Percentiles rank a stretch among this genome's conserved stretches.
phyloP scores from a whole-genome alignment of 768 basidiomycete species.

The Tricholoma matsutake region DNA sequence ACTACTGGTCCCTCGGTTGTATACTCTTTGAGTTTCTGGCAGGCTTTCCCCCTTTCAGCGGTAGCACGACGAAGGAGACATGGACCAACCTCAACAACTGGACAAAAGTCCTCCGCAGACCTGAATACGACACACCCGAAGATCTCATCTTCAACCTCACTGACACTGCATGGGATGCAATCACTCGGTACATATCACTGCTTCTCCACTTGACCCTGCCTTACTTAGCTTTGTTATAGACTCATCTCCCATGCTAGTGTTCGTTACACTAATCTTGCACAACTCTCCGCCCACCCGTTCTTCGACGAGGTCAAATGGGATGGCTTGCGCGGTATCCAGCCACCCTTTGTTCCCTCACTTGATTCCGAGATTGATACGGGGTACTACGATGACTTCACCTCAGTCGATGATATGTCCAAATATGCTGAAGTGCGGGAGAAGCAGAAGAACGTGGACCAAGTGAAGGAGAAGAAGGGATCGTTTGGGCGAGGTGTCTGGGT shows the following conservation, averaged over 20 bases:
- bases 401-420: slow-evolving; percentile 93
- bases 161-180: slow-evolving; percentile 92
- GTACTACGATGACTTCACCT: slow-evolving; percentile 91
- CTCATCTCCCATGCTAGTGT: slow-evolving; percentile 85
- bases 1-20: slow-evolving; percentile 98
- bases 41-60: slow-evolving; percentile 98
- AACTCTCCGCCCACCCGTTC: slow-evolving; percentile 80
- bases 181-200: slow-evolving; percentile 61
- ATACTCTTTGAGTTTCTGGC: slow-evolving; percentile 97
- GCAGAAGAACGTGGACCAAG: slow-evolving; percentile 88
- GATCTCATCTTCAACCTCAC: slow-evolving; percentile 95
- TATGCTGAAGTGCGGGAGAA: slow-evolving; percentile 99
- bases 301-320: slow-evolving; percentile 78
- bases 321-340: slow-evolving; percentile 65
- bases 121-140: slow-evolving; percentile 93
- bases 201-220: neutral
- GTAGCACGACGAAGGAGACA: slow-evolving; percentile 92
- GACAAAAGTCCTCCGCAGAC: slow-evolving; percentile 87
- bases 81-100: slow-evolving; percentile 99
- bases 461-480: slow-evolving; percentile 83
- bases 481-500: slow-evolving; percentile 81
- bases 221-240: slow-evolving; percentile 32
- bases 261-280: slow-evolving; percentile 70
- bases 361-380: slow-evolving; percentile 95
- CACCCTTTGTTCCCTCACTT: slow-evolving; percentile 93